Base-by-base conservation (phyloP, 306 rosid species). In the Pterocarpus macrocarpus region DNA sequence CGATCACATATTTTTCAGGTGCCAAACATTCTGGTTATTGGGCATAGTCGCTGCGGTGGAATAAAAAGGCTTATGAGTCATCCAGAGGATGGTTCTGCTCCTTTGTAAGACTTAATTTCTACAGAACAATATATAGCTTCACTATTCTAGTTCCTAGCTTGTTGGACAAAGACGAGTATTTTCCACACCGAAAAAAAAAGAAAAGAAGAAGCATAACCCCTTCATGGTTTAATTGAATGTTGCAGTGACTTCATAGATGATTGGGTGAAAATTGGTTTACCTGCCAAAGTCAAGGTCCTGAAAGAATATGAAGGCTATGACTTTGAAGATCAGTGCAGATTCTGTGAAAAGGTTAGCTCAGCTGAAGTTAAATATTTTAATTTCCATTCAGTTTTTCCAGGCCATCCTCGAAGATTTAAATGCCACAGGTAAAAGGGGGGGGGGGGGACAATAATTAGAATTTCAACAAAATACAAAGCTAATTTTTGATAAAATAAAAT, bases 21-120 rank as follows among this genome's bases (percentile, higher is more conserved):
- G 5, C 63, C 81, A 58, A 85, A 90, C 64, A 90, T 92, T 55
- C 33, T 92, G 80, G 89, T 90, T 4, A 87, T 92, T 62, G 97
- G 94, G 61, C 97, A 92, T n/a, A 88, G 94, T 64, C 49, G 75
- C 3, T 92, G 94, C n/a, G 94, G 94, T 2, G 94, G 97, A 69
- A 88, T 92, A 55, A 0, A 58, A 33, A 90, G 94, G 84, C 97
- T 92, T 30, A 87, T 92, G 97, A 63, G 45, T 22, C 85, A 83
- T 80, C 97, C 92, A 17, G 88, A 88, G 41, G 88, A 92, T 67
- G 79, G 45, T 7, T 69, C 86, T 43, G 36, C 43, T 69, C 87
- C 91, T 58, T 88, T 1, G 94, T 91, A 87, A 81, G 85, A 56
- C 39, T 10, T 50, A 1, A 38, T 33, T 69, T 68, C 44, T 77